Evolutionary conservation across 129 eudicot species (phyloP), one percentile per base, ranked within the genome.

Genomic region (Flaveria linearis): DNA sequence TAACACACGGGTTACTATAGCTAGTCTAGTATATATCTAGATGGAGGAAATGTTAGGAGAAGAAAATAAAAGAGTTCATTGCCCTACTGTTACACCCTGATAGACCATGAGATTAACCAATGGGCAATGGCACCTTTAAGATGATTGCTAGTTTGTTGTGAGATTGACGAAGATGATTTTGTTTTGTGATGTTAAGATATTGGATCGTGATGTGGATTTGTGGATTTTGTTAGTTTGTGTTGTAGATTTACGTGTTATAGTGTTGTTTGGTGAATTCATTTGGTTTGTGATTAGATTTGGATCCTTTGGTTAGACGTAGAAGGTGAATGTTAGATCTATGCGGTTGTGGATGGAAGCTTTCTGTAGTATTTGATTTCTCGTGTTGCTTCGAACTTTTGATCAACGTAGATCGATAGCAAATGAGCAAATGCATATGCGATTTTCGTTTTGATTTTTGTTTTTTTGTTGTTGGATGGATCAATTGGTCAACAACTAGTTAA

Each of bases 131-230:
- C n/a, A n/a, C n/a, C n/a, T n/a, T n/a, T n/a, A n/a, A n/a, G n/a
- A n/a, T n/a, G n/a, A n/a, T n/a, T n/a, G n/a, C n/a, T n/a, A n/a
- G 10, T 28, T 28, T 26, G 39, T 30, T 30, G 39, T 30, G 39
- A 4, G 39, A 30, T 30, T 30, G 39, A 4, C 0, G 39, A 5
- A 30, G 39, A 4, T 30, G 39, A 4, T 30, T 30, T 30, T 30
- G 39, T 30, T 30, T 30, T 30, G 3, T 26, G 30, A 26, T 26
- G 30, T 26, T 1, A 26, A 26, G 30, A 30, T 47, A 9, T 4
- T 17, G 65, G 60, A 69, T 68, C 71, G 18, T 41, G 81, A 75
- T 61, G 64, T 52, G 11, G 58, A 81, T 60, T 10, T 69, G 66
- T 22, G 16, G 46, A 75, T 60, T 60, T 23, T 60, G n/a, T 60